These are phyloP conservation scores for Austroboletus eburneus DNA, from an alignment of 768 basidiomycete genomes.

Conservation along the genomic window DNA sequence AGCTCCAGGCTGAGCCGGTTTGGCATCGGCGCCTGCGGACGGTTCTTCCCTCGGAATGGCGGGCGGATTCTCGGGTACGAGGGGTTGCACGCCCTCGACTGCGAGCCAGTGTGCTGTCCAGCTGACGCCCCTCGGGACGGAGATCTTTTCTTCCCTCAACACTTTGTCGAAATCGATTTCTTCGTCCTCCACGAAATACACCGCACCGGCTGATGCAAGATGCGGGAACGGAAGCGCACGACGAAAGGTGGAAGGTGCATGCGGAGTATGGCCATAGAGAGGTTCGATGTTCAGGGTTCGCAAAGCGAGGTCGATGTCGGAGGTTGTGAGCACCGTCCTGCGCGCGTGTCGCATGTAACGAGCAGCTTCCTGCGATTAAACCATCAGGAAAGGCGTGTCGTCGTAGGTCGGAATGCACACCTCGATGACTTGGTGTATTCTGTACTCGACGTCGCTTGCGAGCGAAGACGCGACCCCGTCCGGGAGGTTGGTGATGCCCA, in stretches of 20 bases:
- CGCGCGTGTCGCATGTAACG: constrained; percentile 96
- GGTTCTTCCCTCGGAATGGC: constrained; percentile 60
- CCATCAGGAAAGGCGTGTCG: not conserved
- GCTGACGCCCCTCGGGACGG: constrained; percentile 71
- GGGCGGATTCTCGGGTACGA: constrained; percentile 96
- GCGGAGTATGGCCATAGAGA: constrained; percentile 58
- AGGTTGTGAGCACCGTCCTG: constrained; percentile 82
- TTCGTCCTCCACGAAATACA: constrained; percentile 95
- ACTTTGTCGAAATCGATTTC: constrained; percentile 96
- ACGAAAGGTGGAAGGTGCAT: constrained; percentile 35
- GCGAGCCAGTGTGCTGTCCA: constrained; percentile 98
- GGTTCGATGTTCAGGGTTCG: constrained; percentile 96
- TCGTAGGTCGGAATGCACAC: constrained; percentile 35
- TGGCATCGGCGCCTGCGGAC: constrained; percentile 23
- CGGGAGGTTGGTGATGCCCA: constrained; percentile 70
- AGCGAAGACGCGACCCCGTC: constrained; percentile 79
- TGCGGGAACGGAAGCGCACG: constrained; percentile 46
- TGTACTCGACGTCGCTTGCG: constrained; percentile 95
- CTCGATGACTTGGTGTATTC: constrained; percentile 93
- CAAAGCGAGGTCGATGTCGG: constrained; percentile 91
- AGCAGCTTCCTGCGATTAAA: constrained; percentile 65
- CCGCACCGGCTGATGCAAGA: constrained; percentile 51
- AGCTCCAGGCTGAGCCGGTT: constrained; percentile 27
- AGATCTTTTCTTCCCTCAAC: constrained; percentile 80
- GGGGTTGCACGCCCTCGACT: constrained; percentile 95